Conservation (phyloP, 805 yeast genomes). For the Yamadazyma sp. region DNA sequence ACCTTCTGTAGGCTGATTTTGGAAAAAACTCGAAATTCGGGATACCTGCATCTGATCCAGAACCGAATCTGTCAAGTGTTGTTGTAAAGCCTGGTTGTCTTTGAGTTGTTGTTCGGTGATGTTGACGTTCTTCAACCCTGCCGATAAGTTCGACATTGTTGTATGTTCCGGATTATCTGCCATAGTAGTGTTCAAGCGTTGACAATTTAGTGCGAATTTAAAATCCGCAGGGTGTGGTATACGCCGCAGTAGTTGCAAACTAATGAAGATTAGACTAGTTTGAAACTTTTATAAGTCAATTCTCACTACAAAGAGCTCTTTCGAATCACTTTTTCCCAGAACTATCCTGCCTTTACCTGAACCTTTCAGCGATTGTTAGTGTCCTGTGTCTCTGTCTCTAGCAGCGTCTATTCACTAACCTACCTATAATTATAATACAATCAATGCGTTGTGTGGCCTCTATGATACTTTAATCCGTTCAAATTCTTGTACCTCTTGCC, state of each 20-base stretch:
- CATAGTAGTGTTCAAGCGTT: too few relatives aligned
- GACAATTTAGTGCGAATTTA: neutral
- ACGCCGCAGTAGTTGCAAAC: too few relatives aligned
- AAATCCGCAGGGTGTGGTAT: constrained; percentile 4
- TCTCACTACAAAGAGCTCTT: too few relatives aligned
- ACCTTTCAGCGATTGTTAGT: too few relatives aligned
- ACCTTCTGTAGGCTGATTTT: constrained; percentile 76
- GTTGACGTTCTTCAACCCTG: constrained; percentile 45
- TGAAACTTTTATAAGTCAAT: too few relatives aligned
- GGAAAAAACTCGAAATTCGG: constrained; percentile 69
- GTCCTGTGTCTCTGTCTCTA: too few relatives aligned
- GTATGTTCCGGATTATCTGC: constrained; percentile 11
- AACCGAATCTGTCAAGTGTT: constrained; percentile 42
- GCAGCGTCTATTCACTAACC: constrained; percentile 4
- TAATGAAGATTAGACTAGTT: too few relatives aligned
- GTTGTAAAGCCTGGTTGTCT: constrained; percentile 45
- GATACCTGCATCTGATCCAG: constrained; percentile 45
- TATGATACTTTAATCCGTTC: constrained; percentile 94
- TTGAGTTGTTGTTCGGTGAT: constrained; percentile 44
- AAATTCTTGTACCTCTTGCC: constrained; percentile 95
- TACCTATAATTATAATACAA: constrained; percentile 6
- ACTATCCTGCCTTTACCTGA: too few relatives aligned
- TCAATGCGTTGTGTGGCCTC: constrained; percentile 96
- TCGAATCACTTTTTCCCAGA: too few relatives aligned
- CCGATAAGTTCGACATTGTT: constrained; percentile 46